Conservation (phyloP, 495 filamentous ascomycete genomes). For the Aspergillus incahuasiensis region DNA sequence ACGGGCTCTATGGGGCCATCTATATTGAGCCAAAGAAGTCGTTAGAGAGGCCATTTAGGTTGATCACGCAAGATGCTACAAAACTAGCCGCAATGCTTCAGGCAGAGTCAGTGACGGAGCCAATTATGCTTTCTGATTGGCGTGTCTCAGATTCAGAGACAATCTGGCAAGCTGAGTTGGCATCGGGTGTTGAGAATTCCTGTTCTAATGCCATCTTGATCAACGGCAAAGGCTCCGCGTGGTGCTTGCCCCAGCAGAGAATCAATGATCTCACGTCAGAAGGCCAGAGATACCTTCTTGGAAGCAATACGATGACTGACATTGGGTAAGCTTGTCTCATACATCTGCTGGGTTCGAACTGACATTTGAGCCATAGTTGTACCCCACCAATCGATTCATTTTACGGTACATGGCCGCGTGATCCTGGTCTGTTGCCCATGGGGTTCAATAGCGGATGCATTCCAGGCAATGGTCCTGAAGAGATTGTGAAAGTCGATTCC, state of each 20-base stretch:
- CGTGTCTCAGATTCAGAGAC: background rate
- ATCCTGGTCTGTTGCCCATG: constrained; percentile 2
- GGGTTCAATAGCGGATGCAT: constrained; percentile 24
- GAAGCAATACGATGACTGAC: constrained; percentile 36
- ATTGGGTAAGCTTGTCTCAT: constrained; percentile 34
- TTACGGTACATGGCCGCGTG: background rate
- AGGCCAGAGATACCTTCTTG: constrained; percentile 11
- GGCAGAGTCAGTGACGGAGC: constrained; percentile 41
- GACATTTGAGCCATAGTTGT: constrained; percentile 1
- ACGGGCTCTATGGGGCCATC: constrained; percentile 53
- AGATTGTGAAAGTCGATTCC: constrained; percentile 29
- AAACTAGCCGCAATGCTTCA: constrained; percentile 40
- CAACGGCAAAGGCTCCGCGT: constrained; percentile 51
- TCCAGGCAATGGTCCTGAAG: constrained; percentile 23
- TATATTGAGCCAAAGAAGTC: constrained; percentile 34
- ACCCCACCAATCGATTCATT: constrained; percentile 8
- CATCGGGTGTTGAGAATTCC: constrained; percentile 32
- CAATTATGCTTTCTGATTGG: constrained; percentile 53
- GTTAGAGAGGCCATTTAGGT: constrained; percentile 38
- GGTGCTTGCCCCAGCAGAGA: constrained; percentile 36
- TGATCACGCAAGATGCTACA: constrained; percentile 37
- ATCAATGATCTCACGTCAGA: constrained; percentile 33
- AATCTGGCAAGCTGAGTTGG: constrained; percentile 21
- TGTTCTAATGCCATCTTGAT: constrained; percentile 48
- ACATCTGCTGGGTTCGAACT: background rate